Conservation (phyloP, 1,284 basidiomycete genomes). For the Pisolithus thermaeus region DNA sequence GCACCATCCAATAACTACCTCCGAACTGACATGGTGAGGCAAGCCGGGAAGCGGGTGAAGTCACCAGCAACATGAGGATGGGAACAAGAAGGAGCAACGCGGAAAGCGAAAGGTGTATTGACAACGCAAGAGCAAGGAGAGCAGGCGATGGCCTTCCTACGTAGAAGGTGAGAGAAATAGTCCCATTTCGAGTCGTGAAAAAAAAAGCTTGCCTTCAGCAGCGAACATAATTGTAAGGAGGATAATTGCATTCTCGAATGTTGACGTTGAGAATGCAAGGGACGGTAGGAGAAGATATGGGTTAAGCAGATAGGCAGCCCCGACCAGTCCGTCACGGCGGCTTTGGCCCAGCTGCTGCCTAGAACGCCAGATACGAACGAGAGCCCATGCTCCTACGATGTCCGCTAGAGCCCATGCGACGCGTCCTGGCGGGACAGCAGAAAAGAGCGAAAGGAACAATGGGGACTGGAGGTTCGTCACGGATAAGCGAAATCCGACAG, state of each 20-base stretch:
- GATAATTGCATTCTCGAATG: slow-evolving; percentile 72
- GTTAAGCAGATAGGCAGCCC: slow-evolving; percentile 74
- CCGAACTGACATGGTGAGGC: slow-evolving; percentile 50
- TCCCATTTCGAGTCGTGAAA: not conserved
- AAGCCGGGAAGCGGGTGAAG: slow-evolving; percentile 55
- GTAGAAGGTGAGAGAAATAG: not conserved
- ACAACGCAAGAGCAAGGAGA: slow-evolving; percentile 62
- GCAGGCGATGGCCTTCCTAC: slow-evolving; percentile 51
- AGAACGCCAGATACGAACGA: slow-evolving; percentile 63
- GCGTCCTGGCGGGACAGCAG: slow-evolving; percentile 55
- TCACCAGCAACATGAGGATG: slow-evolving; percentile 58
- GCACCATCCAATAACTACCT: slow-evolving; percentile 30
- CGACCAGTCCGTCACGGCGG: slow-evolving; percentile 52
- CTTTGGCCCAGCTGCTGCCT: slow-evolving; percentile 43
- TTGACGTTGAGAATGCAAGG: slow-evolving; percentile 74
- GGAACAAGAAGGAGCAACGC: slow-evolving; percentile 67
- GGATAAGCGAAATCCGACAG: not conserved
- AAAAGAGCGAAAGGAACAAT: slow-evolving; percentile 72
- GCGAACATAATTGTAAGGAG: slow-evolving; percentile 72
- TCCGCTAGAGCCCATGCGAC: slow-evolving; percentile 72
- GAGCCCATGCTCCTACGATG: slow-evolving; percentile 56
- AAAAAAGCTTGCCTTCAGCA: slow-evolving; percentile 45
- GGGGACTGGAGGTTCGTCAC: slow-evolving; percentile 56
- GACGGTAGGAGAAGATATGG: slow-evolving; percentile 81
- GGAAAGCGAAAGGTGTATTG: slow-evolving; percentile 68